Percentiles rank a stretch among this genome's conserved stretches.
phyloP scores from a whole-genome alignment of 2,329 filamentous ascomycete genomes.

The Mollisia scopiformis region DNA sequence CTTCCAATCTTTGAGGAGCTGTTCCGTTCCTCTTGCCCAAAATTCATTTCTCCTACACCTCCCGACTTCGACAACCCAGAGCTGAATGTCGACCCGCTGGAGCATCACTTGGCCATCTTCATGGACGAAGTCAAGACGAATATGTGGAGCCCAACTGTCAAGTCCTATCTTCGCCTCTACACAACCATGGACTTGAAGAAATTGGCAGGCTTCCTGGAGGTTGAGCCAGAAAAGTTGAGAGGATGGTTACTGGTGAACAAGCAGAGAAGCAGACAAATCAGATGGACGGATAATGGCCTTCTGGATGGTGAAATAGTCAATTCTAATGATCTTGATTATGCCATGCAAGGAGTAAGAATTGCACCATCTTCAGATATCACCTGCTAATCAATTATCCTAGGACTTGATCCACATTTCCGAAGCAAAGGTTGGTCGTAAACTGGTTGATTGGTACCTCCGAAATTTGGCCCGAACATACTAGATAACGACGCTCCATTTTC shows the following conservation, averaged over 20 bases:
- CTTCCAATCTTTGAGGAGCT: conserved; percentile 98
- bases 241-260: conserved; percentile 97
- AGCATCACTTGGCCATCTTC: conserved; percentile 97
- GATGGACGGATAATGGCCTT: conserved; percentile 89
- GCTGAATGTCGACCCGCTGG: conserved; percentile 93
- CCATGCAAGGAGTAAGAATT: conserved; percentile 82
- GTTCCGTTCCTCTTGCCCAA: conserved; percentile 96
- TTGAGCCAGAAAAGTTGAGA: conserved; percentile 93
- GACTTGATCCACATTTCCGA: conserved; percentile 99
- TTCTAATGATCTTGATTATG: conserved; percentile 95
- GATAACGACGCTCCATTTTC: conserved; percentile 24
- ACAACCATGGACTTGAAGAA: conserved; percentile 99
- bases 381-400: conserved; percentile 46
- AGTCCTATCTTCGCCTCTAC: conserved; percentile 98
- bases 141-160: conserved; percentile 96
- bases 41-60: conserved; percentile 97
- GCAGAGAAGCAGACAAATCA: conserved; percentile 94
- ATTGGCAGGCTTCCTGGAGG: conserved; percentile 94
- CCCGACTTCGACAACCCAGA: conserved; percentile 98
- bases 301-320: conserved; percentile 92
- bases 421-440: conserved; percentile 94
- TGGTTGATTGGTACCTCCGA: conserved; percentile 98
- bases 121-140: conserved; percentile 99
- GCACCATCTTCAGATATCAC: neutral
- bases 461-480: conserved; percentile 96